Conservation (phyloP, 2,329 filamentous ascomycete species). For the Hypomyces rosellus region DNA sequence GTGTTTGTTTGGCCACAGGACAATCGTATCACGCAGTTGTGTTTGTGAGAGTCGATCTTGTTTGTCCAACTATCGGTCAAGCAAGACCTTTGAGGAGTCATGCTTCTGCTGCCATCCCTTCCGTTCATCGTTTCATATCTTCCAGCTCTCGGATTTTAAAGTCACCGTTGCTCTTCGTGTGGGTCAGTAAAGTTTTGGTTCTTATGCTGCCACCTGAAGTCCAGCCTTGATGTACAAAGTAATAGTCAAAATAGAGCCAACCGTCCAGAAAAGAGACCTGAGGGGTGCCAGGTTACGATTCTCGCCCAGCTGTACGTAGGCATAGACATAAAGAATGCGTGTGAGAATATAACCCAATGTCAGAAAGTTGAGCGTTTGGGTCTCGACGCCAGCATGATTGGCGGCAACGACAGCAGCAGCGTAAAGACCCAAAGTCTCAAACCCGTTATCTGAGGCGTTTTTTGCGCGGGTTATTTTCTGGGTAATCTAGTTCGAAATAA, state of each 20-base stretch:
- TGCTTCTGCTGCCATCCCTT: background rate
- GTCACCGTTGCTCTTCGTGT: background rate
- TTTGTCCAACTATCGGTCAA: background rate
- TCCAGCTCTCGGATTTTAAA: background rate
- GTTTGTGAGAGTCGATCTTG: background rate
- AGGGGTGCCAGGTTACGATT: constrained; percentile 31
- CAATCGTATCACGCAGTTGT: background rate
- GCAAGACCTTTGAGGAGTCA: background rate
- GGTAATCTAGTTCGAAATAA: constrained; percentile 34
- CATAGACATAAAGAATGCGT: constrained; percentile 34
- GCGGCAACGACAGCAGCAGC: constrained; percentile 39
- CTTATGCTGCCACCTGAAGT: constrained; percentile 13
- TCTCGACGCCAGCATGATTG: constrained; percentile 36
- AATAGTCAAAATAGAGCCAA: constrained; percentile 27
- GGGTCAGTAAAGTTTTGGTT: background rate
- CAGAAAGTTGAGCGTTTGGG: constrained; percentile 33
- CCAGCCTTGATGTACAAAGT: constrained; percentile 38
- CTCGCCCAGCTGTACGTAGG: constrained; percentile 38
- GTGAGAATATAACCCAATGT: constrained; percentile 33
- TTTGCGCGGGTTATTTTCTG: constrained; percentile 49
- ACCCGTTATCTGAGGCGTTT: constrained; percentile 38
- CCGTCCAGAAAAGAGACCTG: constrained; percentile 33
- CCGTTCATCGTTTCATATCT: background rate
- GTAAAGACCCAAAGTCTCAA: constrained; percentile 39
- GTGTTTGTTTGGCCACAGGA: background rate